phyloP scores from a whole-genome alignment of 1,284 basidiomycete species.

The Boletellus dicymbophilus region DNA sequence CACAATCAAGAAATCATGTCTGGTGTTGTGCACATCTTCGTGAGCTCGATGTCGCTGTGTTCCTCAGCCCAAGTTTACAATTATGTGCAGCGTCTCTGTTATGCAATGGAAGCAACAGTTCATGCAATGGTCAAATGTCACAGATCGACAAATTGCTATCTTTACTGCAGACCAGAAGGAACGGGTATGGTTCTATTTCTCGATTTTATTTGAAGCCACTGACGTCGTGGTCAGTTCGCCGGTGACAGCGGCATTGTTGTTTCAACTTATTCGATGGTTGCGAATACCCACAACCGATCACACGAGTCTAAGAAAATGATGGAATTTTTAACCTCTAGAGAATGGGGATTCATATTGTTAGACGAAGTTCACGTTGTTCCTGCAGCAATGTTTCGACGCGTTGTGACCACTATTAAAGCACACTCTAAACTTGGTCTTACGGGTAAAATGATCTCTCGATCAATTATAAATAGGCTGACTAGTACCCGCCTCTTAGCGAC shows the following conservation, averaged over 20 bases:
- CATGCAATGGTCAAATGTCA: conserved; percentile 96
- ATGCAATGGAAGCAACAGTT: conserved; percentile 99
- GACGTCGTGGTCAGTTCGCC: conserved; percentile 63
- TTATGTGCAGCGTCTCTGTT: conserved; percentile 77
- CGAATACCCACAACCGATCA: conserved; percentile 93
- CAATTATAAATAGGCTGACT: conserved; percentile 7
- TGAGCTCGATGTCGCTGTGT: conserved; percentile 43
- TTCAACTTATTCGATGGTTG: conserved; percentile 98
- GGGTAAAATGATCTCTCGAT: conserved; percentile 46
- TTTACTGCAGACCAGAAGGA: conserved; percentile 98
- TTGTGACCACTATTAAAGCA: conserved; percentile 96
- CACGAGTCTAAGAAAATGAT: conserved; percentile 99
- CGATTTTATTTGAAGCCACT: neutral
- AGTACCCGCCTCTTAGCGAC: conserved; percentile 68
- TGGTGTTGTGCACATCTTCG: conserved; percentile 98
- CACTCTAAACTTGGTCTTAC: conserved; percentile 96
- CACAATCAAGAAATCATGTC: conserved; percentile 98
- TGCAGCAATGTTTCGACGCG: conserved; percentile 94
- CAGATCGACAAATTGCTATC: conserved; percentile 91
- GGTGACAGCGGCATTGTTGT: conserved; percentile 96
- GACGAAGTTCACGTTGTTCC: conserved; percentile 99
- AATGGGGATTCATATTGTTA: conserved; percentile 94
- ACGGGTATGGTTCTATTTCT: conserved; percentile 56
- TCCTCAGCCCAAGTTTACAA: conserved; percentile 2
- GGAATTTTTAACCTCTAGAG: conserved; percentile 93